Conservation (phyloP, 208 protist species). For the Leishmania turanica region DNA sequence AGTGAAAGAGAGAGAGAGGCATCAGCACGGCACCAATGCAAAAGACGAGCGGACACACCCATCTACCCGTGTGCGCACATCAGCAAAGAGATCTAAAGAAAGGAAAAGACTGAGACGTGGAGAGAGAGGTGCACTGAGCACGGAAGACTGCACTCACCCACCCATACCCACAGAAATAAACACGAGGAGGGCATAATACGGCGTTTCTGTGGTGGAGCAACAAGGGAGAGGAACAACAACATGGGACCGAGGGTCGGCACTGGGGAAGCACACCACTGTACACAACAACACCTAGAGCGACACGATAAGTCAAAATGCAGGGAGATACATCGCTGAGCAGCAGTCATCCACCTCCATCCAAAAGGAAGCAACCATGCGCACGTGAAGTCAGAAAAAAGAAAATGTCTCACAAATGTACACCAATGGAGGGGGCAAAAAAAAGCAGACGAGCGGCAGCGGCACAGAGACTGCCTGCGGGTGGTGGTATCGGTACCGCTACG, state of each 20-base stretch:
- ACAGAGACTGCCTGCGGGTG: background rate
- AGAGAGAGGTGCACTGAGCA: background rate
- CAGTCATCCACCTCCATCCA: background rate
- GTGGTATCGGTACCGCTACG: background rate
- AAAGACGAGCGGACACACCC: background rate
- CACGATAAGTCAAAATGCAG: background rate
- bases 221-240: background rate
- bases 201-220: background rate
- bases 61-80: background rate
- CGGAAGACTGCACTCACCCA: background rate
- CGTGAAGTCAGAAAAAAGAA: too few species aligned
- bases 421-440: background rate
- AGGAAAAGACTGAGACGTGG: background rate
- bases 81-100: background rate
- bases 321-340: background rate
- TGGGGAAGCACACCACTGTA: background rate
- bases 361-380: background rate
- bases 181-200: background rate
- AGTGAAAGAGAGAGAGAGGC: slow-evolving; percentile 1
- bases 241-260: background rate
- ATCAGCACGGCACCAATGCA: slow-evolving; percentile 2
- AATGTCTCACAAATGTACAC: background rate
- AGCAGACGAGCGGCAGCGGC: background rate
- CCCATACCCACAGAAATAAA: background rate
- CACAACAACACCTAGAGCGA: background rate